Evolutionary conservation across 2,329 filamentous ascomycete species (phyloP), one percentile per base, ranked within the genome.

Genomic region (Ophiognomonia clavigignenti-juglandacearum): DNA sequence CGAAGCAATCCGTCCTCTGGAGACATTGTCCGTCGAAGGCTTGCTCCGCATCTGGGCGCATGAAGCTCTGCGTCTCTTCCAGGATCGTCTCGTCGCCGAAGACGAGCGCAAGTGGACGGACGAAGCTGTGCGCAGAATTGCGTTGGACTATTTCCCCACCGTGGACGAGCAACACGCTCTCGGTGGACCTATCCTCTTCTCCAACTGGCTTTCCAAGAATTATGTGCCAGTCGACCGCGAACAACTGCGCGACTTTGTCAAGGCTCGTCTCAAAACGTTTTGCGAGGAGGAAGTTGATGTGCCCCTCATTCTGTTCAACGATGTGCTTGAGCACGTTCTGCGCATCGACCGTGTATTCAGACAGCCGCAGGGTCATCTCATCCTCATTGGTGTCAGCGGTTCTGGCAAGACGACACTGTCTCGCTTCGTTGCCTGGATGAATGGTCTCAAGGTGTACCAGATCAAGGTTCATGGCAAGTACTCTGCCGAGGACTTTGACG

Each of bases 401-500:
- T 95, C 89, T 73, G 93, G 93, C 68, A 99, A 99, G 74, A 99
- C 93, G 4, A 99, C 93, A 0, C 71, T 99, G 11, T 97, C 95
- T 26, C 86, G 95, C 48, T 99, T 99, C 55, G 93, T 98, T 51
- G 93, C 93, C 39, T 99, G 93, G 93, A 98, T 98, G 93, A 99
- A 98, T 61, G 95, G 95, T 50, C 77, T 99, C 51, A 96, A 92
- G 64, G 91, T 98, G 34, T 98, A 96, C 77, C 93, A 99, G 70
- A 98, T 99, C 77, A 99, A 98, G 75, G 93, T 98, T 0, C 93
- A 99, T 61, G 93, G 93, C 55, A 96, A 92, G 64, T 99, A 98
- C 69, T 96, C 93, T 14, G 88, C 88, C 2, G 93, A 97, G 63
- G 93, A 99, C 69, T 99, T 99, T 62, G 93, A 99, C 62, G 95